A percentile compares a stretch with the other conserved stretches of the same genome.
Conservation (phyloP, 2,329 filamentous ascomycete genomes). For the Fusarium citri region DNA sequence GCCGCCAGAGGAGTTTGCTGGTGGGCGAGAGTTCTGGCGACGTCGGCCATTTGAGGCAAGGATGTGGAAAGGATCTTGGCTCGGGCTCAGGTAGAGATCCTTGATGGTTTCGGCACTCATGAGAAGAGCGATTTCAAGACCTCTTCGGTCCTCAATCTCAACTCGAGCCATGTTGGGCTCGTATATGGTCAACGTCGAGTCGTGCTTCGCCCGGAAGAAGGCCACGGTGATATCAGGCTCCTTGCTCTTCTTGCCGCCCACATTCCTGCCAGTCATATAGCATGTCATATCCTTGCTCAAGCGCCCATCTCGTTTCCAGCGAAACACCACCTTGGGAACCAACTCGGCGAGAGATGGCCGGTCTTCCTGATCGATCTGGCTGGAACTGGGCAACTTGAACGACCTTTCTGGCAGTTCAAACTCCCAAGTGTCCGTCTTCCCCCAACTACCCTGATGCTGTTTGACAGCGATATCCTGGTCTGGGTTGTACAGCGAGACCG, state of each 20-base stretch:
- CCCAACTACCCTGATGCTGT: constrained; percentile 81
- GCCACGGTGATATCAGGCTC: constrained; percentile 97
- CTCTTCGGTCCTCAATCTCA: constrained; percentile 94
- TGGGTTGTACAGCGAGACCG: constrained; percentile 92
- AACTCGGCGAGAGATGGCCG: constrained; percentile 55
- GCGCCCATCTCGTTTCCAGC: constrained; percentile 89
- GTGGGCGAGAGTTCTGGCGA: constrained; percentile 57
- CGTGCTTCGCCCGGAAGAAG: constrained; percentile 78
- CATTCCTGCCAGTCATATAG: constrained; percentile 82
- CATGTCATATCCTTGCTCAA: constrained; percentile 90
- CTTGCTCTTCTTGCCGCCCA: constrained; percentile 81
- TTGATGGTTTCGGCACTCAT: constrained; percentile 72
- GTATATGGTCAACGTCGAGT: constrained; percentile 81
- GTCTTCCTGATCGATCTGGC: constrained; percentile 78
- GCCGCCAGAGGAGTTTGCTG: constrained; percentile 41
- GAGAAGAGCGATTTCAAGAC: constrained; percentile 84
- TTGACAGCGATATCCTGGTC: constrained; percentile 83
- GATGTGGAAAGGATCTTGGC: constrained; percentile 83
- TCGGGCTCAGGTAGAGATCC: constrained; percentile 72
- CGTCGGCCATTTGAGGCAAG: constrained; percentile 50
- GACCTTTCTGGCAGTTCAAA: constrained; percentile 91
- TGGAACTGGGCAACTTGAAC: constrained; percentile 83
- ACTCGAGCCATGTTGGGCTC: constrained; percentile 91
- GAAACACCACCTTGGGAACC: constrained; percentile 83
- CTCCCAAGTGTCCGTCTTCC: constrained; percentile 83